Base-by-base conservation (phyloP, 495 filamentous ascomycete species). In the Aspergillus cavernicola region DNA sequence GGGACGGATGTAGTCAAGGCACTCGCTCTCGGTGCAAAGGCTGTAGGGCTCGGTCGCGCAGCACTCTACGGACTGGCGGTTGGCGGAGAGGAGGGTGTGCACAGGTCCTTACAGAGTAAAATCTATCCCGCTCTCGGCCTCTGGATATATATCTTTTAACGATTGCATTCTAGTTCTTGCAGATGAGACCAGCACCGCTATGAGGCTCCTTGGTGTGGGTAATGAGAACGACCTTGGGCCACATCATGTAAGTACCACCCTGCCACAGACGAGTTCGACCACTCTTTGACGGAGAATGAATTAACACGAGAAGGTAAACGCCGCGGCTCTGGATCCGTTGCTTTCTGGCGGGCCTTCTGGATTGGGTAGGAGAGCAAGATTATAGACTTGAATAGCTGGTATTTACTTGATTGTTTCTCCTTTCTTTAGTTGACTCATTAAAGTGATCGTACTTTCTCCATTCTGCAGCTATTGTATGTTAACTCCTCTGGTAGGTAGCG, bases 1-100 rank as follows among this genome's bases (percentile, higher is more conserved):
- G 92, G 91, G 2, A 95, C 91, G 2, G 90, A 96, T 69, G 83
- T 93, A 1, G 86, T 96, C 40, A 96, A 92, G 73, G 90, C 91
- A 19, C 72, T 97, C 45, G 90, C 86, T 62, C 70, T 97, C 22
- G 92, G 92, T 4, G 92, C 92, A 0, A 88, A 77, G 59, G 90
- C 84, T 15, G 92, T 96, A 1, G 92, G 92, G 1, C 78, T 96
- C 44, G 92, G 92, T 8, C 76, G 92, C 43, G 78, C 89, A 36
- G 85, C 88, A 31, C 72, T 96, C 40, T 96, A 82, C 68, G 92
- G 88, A 3, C 64, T 95, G 6, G 87, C 85, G 1, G 92, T 89
- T 35, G 91, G 89, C 50, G 92, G 92, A 7, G 77, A 80, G 55
- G 80, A 82, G 60, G 92, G 92, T 42, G 92, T 97, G 3, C 83